Evolutionary conservation across 257 asterid genomes (phyloP).

Genomic region (Nicotiana otophora): DNA sequence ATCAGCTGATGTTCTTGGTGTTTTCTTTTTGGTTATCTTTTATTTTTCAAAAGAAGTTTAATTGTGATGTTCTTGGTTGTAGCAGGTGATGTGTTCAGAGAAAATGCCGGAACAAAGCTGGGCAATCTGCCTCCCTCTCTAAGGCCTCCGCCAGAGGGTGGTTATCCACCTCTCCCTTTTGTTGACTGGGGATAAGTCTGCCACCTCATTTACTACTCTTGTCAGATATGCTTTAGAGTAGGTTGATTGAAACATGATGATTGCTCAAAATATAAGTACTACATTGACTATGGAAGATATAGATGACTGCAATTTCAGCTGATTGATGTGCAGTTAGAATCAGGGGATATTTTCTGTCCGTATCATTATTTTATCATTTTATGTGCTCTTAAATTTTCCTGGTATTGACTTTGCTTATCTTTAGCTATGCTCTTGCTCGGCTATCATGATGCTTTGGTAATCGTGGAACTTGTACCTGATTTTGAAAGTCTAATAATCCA

Average conservation of each 20-base stretch:
- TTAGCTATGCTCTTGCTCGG: background rate
- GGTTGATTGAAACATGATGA: background rate
- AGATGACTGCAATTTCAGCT: background rate
- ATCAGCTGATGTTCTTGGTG: background rate
- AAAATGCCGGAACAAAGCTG: constrained; percentile 47
- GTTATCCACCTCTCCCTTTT: constrained; percentile 71
- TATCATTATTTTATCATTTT: background rate
- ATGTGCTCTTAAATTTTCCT: background rate
- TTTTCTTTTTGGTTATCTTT: background rate
- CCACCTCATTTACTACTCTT: background rate
- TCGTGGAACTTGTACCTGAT: background rate
- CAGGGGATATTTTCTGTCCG: background rate
- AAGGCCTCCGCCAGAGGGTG: constrained; percentile 92
- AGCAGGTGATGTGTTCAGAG: constrained; percentile 42
- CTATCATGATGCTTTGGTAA: background rate
- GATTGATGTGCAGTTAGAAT: background rate
- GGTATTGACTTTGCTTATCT: background rate
- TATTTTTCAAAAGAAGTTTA: background rate
- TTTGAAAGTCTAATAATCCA: background rate
- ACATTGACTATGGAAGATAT: background rate
- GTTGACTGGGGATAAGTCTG: constrained; percentile 77
- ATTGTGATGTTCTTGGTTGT: background rate
- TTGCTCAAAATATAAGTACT: background rate
- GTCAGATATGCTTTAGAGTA: background rate
- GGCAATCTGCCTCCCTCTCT: constrained; percentile 81